A percentile compares a stretch with the other conserved stretches of the same genome.
phyloP scores from a whole-genome alignment of 2,329 filamentous ascomycete genomes.

The Pseudocercospora eumusae region DNA sequence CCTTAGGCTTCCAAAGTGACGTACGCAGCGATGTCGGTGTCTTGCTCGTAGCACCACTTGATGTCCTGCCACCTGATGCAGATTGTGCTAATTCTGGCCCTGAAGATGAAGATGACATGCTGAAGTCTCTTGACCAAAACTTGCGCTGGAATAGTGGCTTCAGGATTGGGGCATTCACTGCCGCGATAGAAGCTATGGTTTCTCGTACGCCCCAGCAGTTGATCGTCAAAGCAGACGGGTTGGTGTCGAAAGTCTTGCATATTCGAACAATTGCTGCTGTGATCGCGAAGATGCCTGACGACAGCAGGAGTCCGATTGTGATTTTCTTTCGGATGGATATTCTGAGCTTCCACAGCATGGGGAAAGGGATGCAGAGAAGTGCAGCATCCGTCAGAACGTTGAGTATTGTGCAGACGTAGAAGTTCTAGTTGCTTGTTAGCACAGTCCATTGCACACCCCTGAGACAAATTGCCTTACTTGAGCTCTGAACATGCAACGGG shows the following conservation, averaged over 20 bases:
- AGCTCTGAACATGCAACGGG: conserved; percentile 34
- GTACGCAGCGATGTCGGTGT: conserved; percentile 4
- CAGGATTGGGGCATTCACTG: conserved; percentile 42
- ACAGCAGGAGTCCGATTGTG: conserved; percentile 39
- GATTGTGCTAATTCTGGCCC: not conserved
- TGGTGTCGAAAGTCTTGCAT: conserved; percentile 36
- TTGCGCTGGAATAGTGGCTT: conserved; percentile 34
- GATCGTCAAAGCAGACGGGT: conserved; percentile 39
- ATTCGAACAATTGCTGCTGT: conserved; percentile 41
- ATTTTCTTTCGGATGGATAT: conserved; percentile 39
- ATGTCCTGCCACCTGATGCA: conserved; percentile 9
- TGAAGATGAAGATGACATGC: not conserved
- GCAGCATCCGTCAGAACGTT: conserved; percentile 41
- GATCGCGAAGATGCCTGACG: conserved; percentile 43
- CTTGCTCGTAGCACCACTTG: conserved; percentile 16
- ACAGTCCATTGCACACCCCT: not conserved
- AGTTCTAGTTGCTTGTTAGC: conserved; percentile 33
- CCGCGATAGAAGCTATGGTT: conserved; percentile 42
- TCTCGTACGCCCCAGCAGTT: conserved; percentile 45
- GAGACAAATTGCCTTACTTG: conserved; percentile 9
- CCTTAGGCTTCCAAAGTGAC: conserved; percentile 13
- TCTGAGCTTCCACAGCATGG: conserved; percentile 40
- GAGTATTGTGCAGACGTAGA: conserved; percentile 36
- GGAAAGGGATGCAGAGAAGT: conserved; percentile 41
- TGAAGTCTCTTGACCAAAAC: conserved; percentile 37